Percentiles rank a stretch among this genome's conserved stretches.
Conservation (phyloP, 345 rosid genomes). For the Sonneratia alba region DNA sequence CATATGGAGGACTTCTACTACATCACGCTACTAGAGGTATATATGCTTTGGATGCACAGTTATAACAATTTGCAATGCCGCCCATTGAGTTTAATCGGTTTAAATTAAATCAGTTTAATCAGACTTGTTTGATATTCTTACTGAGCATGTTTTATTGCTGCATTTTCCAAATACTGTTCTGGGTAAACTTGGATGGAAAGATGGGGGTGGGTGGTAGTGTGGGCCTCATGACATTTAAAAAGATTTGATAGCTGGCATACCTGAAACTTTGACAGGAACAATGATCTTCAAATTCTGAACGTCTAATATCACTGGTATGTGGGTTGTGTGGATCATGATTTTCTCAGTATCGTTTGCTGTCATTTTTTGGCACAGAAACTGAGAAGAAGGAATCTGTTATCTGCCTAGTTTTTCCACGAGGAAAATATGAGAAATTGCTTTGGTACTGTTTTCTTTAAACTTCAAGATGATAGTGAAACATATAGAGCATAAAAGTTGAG, state of each 20-base stretch:
- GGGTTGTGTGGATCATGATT: background rate
- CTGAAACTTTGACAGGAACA: background rate
- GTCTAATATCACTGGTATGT: background rate
- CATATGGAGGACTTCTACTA: conserved; percentile 99
- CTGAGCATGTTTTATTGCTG: background rate
- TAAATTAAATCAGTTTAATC: background rate
- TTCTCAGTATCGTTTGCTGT: background rate
- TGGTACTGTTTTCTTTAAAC: background rate
- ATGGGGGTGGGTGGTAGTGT: background rate
- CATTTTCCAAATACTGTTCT: no score
- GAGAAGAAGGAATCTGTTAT: no score
- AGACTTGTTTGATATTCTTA: background rate
- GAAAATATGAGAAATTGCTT: background rate
- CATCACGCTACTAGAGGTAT: conserved; percentile 81
- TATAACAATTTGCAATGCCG: background rate
- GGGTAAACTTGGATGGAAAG: background rate
- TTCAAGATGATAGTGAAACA: background rate
- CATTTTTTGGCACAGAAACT: background rate
- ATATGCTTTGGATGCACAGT: conserved; percentile 1
- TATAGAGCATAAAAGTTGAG: background rate
- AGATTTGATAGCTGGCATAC: background rate
- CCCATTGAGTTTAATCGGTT: background rate
- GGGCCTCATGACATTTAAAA: background rate
- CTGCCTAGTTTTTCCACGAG: background rate
- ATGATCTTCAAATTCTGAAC: background rate